Percentiles rank a stretch among this genome's conserved stretches.
phyloP scores from a whole-genome alignment of 352 stramenopile genomes.

The Thalassiosira livingstoniorum region DNA sequence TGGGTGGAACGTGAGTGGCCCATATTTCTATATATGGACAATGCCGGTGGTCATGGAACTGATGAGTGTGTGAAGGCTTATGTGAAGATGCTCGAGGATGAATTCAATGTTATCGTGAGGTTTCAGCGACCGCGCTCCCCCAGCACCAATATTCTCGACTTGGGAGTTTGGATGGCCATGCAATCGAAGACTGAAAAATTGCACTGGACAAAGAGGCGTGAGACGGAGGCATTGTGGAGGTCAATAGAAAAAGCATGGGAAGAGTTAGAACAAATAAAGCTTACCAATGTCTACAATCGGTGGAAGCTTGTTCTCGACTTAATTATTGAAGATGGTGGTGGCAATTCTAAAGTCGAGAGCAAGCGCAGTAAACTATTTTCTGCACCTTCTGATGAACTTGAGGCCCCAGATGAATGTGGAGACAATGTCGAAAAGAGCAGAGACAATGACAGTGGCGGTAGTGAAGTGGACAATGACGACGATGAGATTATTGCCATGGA shows the following conservation, averaged over 20 bases:
- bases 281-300: no score
- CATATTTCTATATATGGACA: neutral
- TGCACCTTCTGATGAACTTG: no score
- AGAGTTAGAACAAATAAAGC: no score
- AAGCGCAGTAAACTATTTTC: no score
- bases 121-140: slow-evolving; percentile 30
- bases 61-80: slow-evolving; percentile 6
- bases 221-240: neutral
- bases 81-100: slow-evolving; percentile 13
- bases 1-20: neutral
- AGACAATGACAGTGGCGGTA: no score
- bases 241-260: neutral
- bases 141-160: slow-evolving; percentile 43
- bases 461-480: no score
- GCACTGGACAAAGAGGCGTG: neutral
- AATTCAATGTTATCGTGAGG: slow-evolving; percentile 6
- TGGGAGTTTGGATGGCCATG: slow-evolving; percentile 44
- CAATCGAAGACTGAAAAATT: slow-evolving; percentile 17
- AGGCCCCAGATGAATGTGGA: no score
- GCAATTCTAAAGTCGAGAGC: no score
- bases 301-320: no score
- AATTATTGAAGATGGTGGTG: no score
- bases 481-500: no score
- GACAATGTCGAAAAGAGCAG: no score
- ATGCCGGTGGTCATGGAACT: neutral